Base-by-base conservation (phyloP, 441 rosid genomes). In the Corymbia citriodora region DNA sequence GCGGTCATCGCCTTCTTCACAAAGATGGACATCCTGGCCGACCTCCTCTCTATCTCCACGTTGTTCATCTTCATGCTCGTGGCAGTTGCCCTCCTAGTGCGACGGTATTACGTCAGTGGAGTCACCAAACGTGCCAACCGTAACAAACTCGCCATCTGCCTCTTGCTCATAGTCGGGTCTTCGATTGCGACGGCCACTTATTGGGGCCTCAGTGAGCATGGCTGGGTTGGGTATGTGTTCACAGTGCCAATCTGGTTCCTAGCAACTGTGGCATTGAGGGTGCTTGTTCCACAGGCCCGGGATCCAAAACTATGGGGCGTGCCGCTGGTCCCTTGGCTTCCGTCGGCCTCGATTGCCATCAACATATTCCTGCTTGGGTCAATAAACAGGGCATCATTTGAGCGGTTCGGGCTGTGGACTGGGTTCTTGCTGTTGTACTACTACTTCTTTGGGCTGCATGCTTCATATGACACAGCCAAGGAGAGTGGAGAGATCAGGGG, bases 311-410 rank as follows among this genome's bases (percentile, higher is more conserved):
- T 36, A 2, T 81, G 90, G 90, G 90, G 88, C 2, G 86, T 83
- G 68, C 90, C 88, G 19, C 88, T 89, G 55, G 90, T 89, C 72
- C 90, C 90, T 48, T 89, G 90, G 90, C 90, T 89, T 74, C 90
- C 88, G 2, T 55, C 87, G 1, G 55, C 86, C 23, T 89, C 90
- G 7, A 95, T 97, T 55, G 93, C 95, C 2, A 94, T 95, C 87
- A 97, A 96, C 88, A 91, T 97, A 6, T 95, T 96, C 94, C 94
- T 96, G 11, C 92, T 97, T 27, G 98, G 98, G 16, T 97, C 98
- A 5, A 95, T 57, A 45, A 40, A 81, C 65, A 52, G 33, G 40
- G 90, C 90, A 8, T 89, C 88, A 49, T 89, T 74, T 19, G 87
- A 74, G 87, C 65, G 90, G 90, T 55, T 89, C 55, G 96, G 92